Evolutionary conservation across 345 rosid genomes (phyloP), one percentile per base, ranked within the genome.

Genomic region (Salix brachista): DNA sequence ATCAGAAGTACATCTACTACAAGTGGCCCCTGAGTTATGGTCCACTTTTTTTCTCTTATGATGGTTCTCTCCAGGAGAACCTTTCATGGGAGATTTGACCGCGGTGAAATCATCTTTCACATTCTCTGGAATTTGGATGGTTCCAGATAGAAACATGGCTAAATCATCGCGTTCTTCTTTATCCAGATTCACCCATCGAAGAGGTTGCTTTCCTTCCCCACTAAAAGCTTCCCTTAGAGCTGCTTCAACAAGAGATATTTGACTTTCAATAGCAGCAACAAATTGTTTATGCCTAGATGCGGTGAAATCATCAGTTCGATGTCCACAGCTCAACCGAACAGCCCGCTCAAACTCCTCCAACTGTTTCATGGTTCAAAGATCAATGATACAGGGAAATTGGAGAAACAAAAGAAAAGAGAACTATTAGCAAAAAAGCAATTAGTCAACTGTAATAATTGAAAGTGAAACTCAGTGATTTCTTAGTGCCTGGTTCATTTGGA

Each of bases 341-440:
- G 94, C 98, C 75, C 83, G 90, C 87, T 90, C 98, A 78, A 91
- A 94, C 85, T 88, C 97, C 62, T 94, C 97, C 90, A 90, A 73
- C 97, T 94, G 85, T 76, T 75, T 81, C 80, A 79, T 67, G 69
- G 84, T 41, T 34, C 67, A 80, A 60, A 83, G 48, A 67, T 65
- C 54, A 81, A 69, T 37, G n/a, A 62, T n/a, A 16, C 16, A 23
- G 4, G 13, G 17, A 5, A 56, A 64, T 71, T 39, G 72, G 64
- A 41, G 4, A 25, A 52, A 30, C 39, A 34, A 61, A 4, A 64
- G 25, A 44, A 46, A 46, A 50, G 56, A 50, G 56, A 50, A 5
- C 56, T 18, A 5, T 50, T 50, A 4, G 56, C n/a, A 7, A 18
- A 50, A 50, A 50, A 50, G 56, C n/a, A 71, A 75, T 58, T 52